A percentile compares a stretch with the other conserved stretches of the same genome.
These are phyloP conservation scores for Lactarius psammicola DNA, from an alignment of 768 basidiomycete genomes.

Conservation along the genomic window DNA sequence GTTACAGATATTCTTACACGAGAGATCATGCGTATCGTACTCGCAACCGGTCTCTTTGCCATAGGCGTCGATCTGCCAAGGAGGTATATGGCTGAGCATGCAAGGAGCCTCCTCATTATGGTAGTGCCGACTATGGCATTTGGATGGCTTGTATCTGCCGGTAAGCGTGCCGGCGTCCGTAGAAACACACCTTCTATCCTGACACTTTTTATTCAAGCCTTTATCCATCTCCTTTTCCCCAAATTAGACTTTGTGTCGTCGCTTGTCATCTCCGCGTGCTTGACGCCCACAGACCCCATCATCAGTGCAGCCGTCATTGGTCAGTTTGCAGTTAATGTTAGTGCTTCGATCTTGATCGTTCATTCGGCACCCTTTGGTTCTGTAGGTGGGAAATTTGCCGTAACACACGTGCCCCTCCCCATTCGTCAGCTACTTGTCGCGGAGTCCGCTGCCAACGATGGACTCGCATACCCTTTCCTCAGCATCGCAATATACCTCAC, in stretches of 20 bases:
- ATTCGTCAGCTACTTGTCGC: slow-evolving; percentile 80
- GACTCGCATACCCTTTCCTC: slow-evolving; percentile 91
- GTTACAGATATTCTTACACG: slow-evolving; percentile 65
- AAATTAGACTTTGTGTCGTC: slow-evolving; percentile 67
- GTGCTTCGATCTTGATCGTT: neutral
- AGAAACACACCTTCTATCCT: neutral
- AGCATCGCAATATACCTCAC: slow-evolving; percentile 83
- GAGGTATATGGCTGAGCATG: slow-evolving; percentile 80
- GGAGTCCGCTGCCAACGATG: slow-evolving; percentile 95
- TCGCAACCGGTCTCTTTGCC: slow-evolving; percentile 90
- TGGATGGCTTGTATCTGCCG: slow-evolving; percentile 76
- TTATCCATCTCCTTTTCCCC: slow-evolving; percentile 74
- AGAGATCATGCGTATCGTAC: slow-evolving; percentile 83
- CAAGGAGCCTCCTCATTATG: slow-evolving; percentile 63
- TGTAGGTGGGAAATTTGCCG: slow-evolving; percentile 69
- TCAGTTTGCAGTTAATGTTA: slow-evolving; percentile 31
- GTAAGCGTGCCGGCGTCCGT: slow-evolving; percentile 37
- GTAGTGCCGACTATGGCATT: slow-evolving; percentile 84
- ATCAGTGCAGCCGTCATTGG: slow-evolving; percentile 83
- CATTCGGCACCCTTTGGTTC: neutral
- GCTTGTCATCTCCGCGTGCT: slow-evolving; percentile 83
- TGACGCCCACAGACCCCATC: slow-evolving; percentile 94
- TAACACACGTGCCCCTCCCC: slow-evolving; percentile 66
- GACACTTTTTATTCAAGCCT: slow-evolving; percentile 37
- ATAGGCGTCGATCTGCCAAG: slow-evolving; percentile 92